Evolutionary conservation across 805 yeast genomes (phyloP), one percentile per base, ranked within the genome.

Genomic region (Ogataea paradorogensis): DNA sequence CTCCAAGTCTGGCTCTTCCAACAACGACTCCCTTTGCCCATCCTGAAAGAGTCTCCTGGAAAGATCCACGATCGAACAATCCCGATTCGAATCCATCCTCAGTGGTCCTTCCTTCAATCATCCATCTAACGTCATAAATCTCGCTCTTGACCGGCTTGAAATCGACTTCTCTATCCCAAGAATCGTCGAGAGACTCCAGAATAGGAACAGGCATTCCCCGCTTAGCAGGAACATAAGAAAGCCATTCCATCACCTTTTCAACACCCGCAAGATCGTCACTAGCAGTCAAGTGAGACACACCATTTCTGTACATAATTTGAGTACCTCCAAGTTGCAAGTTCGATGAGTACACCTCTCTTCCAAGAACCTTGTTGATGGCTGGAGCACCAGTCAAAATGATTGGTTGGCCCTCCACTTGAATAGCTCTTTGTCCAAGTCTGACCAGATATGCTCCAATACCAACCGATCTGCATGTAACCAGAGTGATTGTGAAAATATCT

Each of bases 401-500:
- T 40, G 99, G 99, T 69, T 93, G 98, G 30, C 99, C 99, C 66
- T 93, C 97, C 56, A 93, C 85, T 71, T 93, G 99, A 57, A 93
- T 90, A 30, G 98, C 95, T 74, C 99, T 84, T 75, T 93, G 98
- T 59, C 99, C 99, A 52, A 93, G 76, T 69, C 99, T 84, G 29
- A 93, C 99, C 62, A 93, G 75, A 63, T 93, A 93, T 32, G 99
- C 99, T 73, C 99, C 99, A 65, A 93, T 93, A 82, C 99, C 99
- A 58, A 93, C 99, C 37, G 98, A 90, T 76, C 99, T 83, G 72
- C 98, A 90, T n/a, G 99, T 93, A 40, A 93, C 99, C 64, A 93
- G 74, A n/a, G 99, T 91, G 44, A 90, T 80, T 15, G 99, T 93
- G 73, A 93, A 93, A 48, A 93, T 93, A 61, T 93, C 99, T 64